Conservation (phyloP, 2,329 filamentous ascomycete genomes). For the Stemphylium vesicarium region DNA sequence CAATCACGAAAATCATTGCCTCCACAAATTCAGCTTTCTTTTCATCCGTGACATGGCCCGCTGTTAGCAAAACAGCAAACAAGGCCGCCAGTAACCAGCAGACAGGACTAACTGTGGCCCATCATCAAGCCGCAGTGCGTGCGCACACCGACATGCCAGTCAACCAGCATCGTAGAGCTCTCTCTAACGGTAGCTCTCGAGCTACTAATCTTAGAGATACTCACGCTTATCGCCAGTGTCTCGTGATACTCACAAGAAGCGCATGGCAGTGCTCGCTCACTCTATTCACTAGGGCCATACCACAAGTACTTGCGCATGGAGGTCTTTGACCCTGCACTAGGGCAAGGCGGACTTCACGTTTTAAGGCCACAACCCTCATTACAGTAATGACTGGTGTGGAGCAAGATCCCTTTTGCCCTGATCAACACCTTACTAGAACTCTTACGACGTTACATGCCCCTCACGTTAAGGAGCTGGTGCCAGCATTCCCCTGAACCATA, state of each 20-base stretch:
- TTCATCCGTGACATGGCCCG: too few relatives aligned
- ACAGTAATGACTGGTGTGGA: not conserved
- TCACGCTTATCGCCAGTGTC: not conserved
- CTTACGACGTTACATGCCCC: not conserved
- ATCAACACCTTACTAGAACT: not conserved
- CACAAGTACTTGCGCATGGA: not conserved
- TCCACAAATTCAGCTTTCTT: not conserved
- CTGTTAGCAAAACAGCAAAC: too few relatives aligned
- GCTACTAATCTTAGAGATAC: not conserved
- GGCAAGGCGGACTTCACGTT: slow-evolving; percentile 7
- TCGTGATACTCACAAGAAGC: not conserved
- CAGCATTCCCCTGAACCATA: not conserved
- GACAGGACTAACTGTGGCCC: not conserved
- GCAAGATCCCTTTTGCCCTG: not conserved
- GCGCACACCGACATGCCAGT: not conserved
- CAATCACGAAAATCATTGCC: not conserved
- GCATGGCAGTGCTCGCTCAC: not conserved
- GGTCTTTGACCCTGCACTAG: not conserved
- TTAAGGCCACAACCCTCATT: not conserved
- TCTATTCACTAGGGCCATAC: not conserved
- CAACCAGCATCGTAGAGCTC: not conserved
- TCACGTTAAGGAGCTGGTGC: not conserved
- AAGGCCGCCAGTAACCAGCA: not conserved
- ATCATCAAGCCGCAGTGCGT: not conserved
- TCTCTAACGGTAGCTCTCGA: not conserved